Evolutionary conservation across 108 stramenopile genomes (phyloP).

Genomic region (Discostella pseudostelligera): DNA sequence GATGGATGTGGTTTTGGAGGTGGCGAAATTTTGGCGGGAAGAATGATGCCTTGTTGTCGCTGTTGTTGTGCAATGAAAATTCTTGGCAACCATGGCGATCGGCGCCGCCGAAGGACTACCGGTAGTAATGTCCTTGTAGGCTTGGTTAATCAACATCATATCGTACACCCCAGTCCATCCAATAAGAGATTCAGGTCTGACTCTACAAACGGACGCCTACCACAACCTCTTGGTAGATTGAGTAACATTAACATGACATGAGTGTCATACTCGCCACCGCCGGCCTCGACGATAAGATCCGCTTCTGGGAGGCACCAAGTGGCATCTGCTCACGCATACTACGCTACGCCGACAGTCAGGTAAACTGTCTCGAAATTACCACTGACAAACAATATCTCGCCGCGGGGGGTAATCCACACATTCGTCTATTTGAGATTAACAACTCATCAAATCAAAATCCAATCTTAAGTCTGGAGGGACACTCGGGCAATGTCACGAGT

Average conservation of each 20-base stretch:
- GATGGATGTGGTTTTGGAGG: no score
- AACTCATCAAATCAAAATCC: slow-evolving; percentile 61
- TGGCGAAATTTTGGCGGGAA: no score
- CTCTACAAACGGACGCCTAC: no score
- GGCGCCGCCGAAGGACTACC: no score
- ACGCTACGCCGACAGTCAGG: slow-evolving; percentile 91
- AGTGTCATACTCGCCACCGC: slow-evolving; percentile 96
- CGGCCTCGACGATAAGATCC: slow-evolving; percentile 96
- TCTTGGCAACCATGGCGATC: no score
- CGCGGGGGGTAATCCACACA: slow-evolving; percentile 95
- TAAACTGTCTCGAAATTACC: slow-evolving; percentile 94
- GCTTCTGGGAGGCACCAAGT: slow-evolving; percentile 97
- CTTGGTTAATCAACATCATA: no score
- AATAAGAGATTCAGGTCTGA: no score
- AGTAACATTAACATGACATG: slow-evolving; percentile 42
- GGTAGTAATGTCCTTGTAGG: no score
- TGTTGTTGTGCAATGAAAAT: no score
- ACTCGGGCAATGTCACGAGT: slow-evolving; percentile 89
- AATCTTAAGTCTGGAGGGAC: slow-evolving; percentile 80
- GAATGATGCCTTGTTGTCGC: no score
- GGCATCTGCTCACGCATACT: slow-evolving; percentile 89
- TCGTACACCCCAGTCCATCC: no score
- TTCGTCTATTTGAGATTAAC: slow-evolving; percentile 88
- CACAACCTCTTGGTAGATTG: no score
- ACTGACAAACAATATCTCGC: slow-evolving; percentile 94